Percentiles rank a stretch among this genome's conserved stretches.
Conservation (phyloP, 2,329 filamentous ascomycete species). For the Aspergillus arachidicola region DNA sequence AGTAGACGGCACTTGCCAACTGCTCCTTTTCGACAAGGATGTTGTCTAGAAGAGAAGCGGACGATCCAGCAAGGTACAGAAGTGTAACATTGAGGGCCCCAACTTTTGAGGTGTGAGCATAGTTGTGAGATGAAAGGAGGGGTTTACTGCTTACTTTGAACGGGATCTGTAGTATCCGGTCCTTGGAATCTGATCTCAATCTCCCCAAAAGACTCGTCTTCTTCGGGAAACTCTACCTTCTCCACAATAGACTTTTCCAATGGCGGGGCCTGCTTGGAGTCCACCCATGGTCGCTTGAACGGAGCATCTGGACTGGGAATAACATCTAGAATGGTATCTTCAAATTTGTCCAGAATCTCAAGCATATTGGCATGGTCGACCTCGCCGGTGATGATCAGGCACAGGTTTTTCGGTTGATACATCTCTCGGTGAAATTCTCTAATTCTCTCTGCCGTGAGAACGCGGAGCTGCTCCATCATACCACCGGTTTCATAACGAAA, state of each 20-base stretch:
- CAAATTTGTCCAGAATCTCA: slow-evolving; percentile 81
- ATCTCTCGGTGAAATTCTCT: slow-evolving; percentile 93
- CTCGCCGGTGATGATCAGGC: slow-evolving; percentile 88
- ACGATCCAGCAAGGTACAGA: slow-evolving; percentile 88
- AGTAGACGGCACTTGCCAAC: slow-evolving; percentile 81
- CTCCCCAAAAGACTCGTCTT: slow-evolving; percentile 92
- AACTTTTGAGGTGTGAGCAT: slow-evolving; percentile 37
- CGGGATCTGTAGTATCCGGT: slow-evolving; percentile 72
- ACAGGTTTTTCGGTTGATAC: slow-evolving; percentile 97
- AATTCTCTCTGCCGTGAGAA: slow-evolving; percentile 85
- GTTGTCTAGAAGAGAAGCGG: slow-evolving; percentile 89
- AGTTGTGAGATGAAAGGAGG: background rate
- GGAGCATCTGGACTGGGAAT: slow-evolving; percentile 74
- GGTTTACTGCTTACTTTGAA: slow-evolving; percentile 52
- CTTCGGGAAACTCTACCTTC: slow-evolving; percentile 89
- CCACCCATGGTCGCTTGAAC: slow-evolving; percentile 88
- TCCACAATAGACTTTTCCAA: slow-evolving; percentile 73
- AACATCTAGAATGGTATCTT: slow-evolving; percentile 79
- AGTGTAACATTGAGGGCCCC: slow-evolving; percentile 79
- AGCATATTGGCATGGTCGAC: slow-evolving; percentile 81
- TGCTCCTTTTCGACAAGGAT: slow-evolving; percentile 90
- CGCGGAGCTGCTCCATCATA: slow-evolving; percentile 87
- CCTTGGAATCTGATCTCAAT: slow-evolving; percentile 85
- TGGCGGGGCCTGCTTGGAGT: slow-evolving; percentile 75
- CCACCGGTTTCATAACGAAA: slow-evolving; percentile 98